Evolutionary conservation across 306 rosid genomes (phyloP).

Genomic region (Vachellia pachyceras): DNA sequence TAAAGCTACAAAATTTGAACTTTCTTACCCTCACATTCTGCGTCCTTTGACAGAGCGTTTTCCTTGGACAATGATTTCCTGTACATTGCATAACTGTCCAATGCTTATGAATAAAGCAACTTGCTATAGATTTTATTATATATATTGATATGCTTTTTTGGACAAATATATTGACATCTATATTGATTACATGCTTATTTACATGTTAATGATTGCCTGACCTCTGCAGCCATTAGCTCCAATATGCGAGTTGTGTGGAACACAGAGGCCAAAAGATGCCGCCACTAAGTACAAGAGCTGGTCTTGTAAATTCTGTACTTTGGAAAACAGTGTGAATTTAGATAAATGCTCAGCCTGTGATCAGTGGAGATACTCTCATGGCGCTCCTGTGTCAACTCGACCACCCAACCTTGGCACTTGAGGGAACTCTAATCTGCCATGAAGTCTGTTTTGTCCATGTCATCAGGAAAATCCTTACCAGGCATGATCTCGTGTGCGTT

Average conservation of each 20-base stretch:
- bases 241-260: conserved; percentile 73
- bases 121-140: background rate
- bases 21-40: background rate
- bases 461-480: background rate
- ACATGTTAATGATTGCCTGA: conserved; percentile 44
- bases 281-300: conserved; percentile 57
- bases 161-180: background rate
- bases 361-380: conserved; percentile 82
- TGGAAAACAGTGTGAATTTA: conserved; percentile 62
- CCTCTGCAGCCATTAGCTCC: conserved; percentile 72
- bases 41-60: background rate
- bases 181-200: conserved; percentile 1
- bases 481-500: background rate
- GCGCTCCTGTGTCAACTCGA: conserved; percentile 48
- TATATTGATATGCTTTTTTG: background rate
- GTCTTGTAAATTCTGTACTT: conserved; percentile 73
- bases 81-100: background rate
- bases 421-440: background rate
- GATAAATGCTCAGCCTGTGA: conserved; percentile 71
- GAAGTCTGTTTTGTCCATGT: background rate
- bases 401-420: conserved; percentile 32
- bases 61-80: background rate
- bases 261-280: conserved; percentile 65
- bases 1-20: background rate
- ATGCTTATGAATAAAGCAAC: background rate